Conservation (phyloP, 176 grass and related monocot species). For the Eragrostis curvula region DNA sequence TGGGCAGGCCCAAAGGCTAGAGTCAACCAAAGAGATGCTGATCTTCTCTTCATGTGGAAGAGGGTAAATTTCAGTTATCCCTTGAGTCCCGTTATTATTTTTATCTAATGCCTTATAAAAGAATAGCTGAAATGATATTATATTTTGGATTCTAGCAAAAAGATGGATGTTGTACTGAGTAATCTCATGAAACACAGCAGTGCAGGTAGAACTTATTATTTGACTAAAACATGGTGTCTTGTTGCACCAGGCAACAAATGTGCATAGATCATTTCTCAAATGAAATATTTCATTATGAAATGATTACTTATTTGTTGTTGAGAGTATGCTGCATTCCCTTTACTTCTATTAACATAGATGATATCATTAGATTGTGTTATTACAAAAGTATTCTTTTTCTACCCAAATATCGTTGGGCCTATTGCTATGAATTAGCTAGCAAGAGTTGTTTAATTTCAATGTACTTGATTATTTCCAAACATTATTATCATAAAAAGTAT, state of each 20-base stretch:
- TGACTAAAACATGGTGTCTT: not conserved
- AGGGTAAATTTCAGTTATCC: conserved; percentile 49
- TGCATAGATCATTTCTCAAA: not conserved
- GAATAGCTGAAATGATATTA: not conserved
- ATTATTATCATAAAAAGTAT: not conserved
- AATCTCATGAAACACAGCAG: not conserved
- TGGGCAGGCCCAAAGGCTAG: conserved; percentile 42
- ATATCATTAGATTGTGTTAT: not conserved
- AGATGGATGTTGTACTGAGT: not conserved
- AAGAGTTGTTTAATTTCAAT: conserved; percentile 6
- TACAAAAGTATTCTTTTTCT: not conserved
- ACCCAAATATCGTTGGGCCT: not conserved
- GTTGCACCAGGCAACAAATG: not conserved
- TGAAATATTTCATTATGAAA: not conserved
- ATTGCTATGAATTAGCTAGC: not conserved
- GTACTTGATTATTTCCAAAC: not conserved
- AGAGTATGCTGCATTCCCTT: not conserved
- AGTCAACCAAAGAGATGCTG: conserved; percentile 90
- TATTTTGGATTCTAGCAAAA: not conserved
- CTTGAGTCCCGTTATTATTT: not conserved
- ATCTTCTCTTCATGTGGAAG: conserved; percentile 90
- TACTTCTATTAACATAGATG: not conserved
- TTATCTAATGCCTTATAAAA: not conserved
- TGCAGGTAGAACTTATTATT: not conserved
- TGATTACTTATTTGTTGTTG: not conserved